Percentiles rank a stretch among this genome's conserved stretches.
Conservation (phyloP, 2,329 filamentous ascomycete genomes). For the Westerdykella ornata region DNA sequence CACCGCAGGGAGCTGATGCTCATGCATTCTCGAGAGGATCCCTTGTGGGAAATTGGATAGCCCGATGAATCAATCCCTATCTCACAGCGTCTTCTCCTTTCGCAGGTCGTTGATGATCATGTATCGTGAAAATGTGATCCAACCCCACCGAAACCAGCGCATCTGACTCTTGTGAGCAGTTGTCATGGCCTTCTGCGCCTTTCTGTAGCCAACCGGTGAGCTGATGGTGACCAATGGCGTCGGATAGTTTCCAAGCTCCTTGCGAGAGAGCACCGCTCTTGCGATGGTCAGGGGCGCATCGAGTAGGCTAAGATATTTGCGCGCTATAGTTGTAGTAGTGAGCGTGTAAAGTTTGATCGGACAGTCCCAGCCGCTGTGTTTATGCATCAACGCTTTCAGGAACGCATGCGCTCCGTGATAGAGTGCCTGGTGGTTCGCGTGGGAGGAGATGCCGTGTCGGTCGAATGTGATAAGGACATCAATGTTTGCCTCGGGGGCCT, state of each 20-base stretch:
- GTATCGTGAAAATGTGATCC: constrained; percentile 85
- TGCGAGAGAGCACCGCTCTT: constrained; percentile 44
- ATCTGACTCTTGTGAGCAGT: constrained; percentile 90
- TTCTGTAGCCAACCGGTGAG: constrained; percentile 55
- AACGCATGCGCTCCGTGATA: constrained; percentile 76
- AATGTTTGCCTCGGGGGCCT: constrained; percentile 52
- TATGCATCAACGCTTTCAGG: constrained; percentile 57
- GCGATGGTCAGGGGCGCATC: constrained; percentile 68
- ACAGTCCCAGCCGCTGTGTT: constrained; percentile 57
- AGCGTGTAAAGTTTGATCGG: constrained; percentile 85
- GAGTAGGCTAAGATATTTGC: constrained; percentile 76
- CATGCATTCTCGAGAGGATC: too few relatives aligned
- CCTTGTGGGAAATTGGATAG: too few relatives aligned
- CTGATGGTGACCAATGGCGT: constrained; percentile 64
- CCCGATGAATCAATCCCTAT: neutral
- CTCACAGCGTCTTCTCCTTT: constrained; percentile 44
- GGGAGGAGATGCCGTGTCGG: constrained; percentile 68
- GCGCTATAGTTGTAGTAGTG: constrained; percentile 60
- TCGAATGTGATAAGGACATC: constrained; percentile 91
- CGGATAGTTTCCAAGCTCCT: constrained; percentile 50
- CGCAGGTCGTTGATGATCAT: constrained; percentile 91
- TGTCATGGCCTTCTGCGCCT: constrained; percentile 81
- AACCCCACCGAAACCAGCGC: constrained; percentile 96
- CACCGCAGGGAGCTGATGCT: too few relatives aligned
- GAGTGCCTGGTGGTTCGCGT: constrained; percentile 89